Percentiles rank a stretch among this genome's conserved stretches.
These are phyloP conservation scores for Triticum timopheevii DNA, from an alignment of 176 grass and related monocot species.

Conservation along the genomic window DNA sequence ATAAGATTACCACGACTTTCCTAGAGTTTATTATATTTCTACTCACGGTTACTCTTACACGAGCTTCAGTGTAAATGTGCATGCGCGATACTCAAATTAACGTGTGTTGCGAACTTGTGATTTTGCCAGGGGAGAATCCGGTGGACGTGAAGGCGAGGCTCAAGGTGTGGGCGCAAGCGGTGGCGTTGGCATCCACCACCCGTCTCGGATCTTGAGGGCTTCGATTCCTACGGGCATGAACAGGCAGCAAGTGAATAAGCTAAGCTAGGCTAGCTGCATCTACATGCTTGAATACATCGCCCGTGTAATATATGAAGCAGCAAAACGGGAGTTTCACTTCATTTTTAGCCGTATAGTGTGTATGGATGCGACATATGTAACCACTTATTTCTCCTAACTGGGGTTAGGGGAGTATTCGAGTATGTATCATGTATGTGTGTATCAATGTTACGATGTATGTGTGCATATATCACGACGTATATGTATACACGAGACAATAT, in stretches of 20 bases:
- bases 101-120: not conserved
- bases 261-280: not conserved
- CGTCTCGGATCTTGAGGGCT: conserved; percentile 35
- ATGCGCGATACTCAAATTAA: not conserved
- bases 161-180: conserved; percentile 73
- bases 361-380: not conserved
- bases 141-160: conserved; percentile 70
- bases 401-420: not conserved
- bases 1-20: too few relatives aligned
- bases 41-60: too few relatives aligned
- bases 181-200: conserved; percentile 66
- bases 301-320: not conserved
- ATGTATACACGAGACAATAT: too few relatives aligned
- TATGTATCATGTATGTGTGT: not conserved
- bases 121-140: conserved; percentile 46
- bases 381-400: not conserved
- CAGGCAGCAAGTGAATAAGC: not conserved
- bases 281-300: not conserved
- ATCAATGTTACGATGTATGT: not conserved
- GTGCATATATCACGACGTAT: not conserved
- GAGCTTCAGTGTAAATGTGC: not conserved
- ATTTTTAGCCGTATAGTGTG: not conserved
- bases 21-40: too few relatives aligned
- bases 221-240: not conserved
- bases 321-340: not conserved